phyloP scores from a whole-genome alignment of 2,329 filamentous ascomycete species.

The Paradendryphiella salina region DNA sequence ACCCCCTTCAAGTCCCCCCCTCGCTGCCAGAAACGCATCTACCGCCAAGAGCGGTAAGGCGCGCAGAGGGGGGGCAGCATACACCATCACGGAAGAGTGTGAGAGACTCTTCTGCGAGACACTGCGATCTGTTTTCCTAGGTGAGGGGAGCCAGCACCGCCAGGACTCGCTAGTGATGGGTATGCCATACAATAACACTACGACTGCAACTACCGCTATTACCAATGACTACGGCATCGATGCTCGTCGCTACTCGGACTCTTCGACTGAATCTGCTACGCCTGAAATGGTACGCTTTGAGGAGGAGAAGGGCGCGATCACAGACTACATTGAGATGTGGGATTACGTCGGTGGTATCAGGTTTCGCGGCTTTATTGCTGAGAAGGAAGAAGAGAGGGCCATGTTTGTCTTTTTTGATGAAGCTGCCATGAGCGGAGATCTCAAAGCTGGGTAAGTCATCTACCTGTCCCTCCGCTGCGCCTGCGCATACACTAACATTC shows the following conservation, averaged over 20 bases:
- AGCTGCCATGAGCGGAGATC: conserved; percentile 70
- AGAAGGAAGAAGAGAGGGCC: conserved; percentile 69
- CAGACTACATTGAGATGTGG: conserved; percentile 75
- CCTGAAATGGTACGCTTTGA: conserved; percentile 29
- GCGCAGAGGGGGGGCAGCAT: conserved; percentile 84
- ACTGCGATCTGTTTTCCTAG: conserved; percentile 90
- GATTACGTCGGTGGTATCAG: conserved; percentile 83
- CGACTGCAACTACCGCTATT: conserved; percentile 28
- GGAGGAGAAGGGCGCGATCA: conserved; percentile 47
- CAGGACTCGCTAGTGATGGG: conserved; percentile 85
- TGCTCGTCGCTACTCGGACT: conserved; percentile 24
- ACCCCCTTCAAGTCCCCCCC: conserved; percentile 86
- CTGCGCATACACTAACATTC: conserved; percentile 15
- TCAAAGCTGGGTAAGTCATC: conserved; percentile 81
- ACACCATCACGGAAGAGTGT: conserved; percentile 98
- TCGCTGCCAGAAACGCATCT: conserved; percentile 54
- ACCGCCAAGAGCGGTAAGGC: conserved; percentile 56
- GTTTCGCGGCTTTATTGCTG: conserved; percentile 83
- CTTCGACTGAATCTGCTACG: conserved; percentile 40
- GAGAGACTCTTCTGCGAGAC: conserved; percentile 99
- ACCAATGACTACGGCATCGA: conserved; percentile 40
- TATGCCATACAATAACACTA: conserved; percentile 54
- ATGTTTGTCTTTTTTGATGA: conserved; percentile 89
- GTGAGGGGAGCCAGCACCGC: conserved; percentile 80
- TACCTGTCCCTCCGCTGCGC: neutral